phyloP scores from a whole-genome alignment of 345 rosid genomes.

The Rhodamnia argentea region DNA sequence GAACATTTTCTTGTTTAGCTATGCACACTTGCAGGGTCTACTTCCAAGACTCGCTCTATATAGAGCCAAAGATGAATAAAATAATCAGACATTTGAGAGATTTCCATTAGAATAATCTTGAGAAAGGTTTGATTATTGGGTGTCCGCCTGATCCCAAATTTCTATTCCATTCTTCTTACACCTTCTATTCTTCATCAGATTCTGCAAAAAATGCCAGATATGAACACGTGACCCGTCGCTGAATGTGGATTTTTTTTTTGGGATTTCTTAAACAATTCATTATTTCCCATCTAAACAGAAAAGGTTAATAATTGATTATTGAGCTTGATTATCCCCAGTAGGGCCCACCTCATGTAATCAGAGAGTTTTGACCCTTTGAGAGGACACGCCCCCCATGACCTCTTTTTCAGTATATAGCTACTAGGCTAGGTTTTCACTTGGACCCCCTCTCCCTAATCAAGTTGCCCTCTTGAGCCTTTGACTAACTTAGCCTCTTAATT shows the following conservation, averaged over 20 bases:
- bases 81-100: neutral
- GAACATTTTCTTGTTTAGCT: constrained; percentile 11
- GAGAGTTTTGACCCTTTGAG: neutral
- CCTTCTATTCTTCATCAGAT: constrained; percentile 13
- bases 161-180: constrained; percentile 15
- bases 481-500: neutral
- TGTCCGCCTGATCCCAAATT: constrained; percentile 6
- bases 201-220: neutral
- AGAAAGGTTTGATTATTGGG: neutral
- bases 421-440: neutral
- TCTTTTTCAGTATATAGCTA: neutral
- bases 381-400: neutral
- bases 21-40: constrained; percentile 2
- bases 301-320: neutral
- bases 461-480: neutral
- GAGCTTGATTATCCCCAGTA: neutral
- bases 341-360: neutral
- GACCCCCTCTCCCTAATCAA: neutral
- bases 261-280: neutral
- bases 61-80: neutral
- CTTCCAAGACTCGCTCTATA: constrained; percentile 7
- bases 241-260: neutral
- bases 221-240: constrained; percentile 3
- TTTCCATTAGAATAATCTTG: constrained; percentile 12
- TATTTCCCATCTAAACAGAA: neutral